Conservation (phyloP, 164 flowering plant species). For the Kingdonia uniflora region DNA sequence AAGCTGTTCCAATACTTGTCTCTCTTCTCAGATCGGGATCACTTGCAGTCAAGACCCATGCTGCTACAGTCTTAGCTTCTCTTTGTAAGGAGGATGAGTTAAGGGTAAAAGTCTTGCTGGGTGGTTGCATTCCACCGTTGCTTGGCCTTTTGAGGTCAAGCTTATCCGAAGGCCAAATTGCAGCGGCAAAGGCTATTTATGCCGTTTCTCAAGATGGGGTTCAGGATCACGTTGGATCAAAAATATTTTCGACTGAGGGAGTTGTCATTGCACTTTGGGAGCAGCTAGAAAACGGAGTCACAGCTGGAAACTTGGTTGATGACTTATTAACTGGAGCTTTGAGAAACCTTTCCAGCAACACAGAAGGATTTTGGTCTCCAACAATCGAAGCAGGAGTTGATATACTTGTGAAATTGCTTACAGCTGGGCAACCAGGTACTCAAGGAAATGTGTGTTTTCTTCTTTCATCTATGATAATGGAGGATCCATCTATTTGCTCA, state of each 20-base stretch:
- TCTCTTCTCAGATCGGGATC: conserved; percentile 92
- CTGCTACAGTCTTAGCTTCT: conserved; percentile 85
- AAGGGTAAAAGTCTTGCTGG: conserved; percentile 88
- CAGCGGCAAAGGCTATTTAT: conserved; percentile 85
- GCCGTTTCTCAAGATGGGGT: conserved; percentile 94
- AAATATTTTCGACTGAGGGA: conserved; percentile 95
- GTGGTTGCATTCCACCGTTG: conserved; percentile 97
- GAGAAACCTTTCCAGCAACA: conserved; percentile 65
- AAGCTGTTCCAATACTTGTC: conserved; percentile 94
- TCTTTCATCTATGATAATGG: conserved; percentile 90
- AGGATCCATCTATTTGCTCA: conserved; percentile 79
- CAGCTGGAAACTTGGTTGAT: conserved; percentile 63
- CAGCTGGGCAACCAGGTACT: conserved; percentile 56
- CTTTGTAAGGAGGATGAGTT: conserved; percentile 93
- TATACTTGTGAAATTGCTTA: conserved; percentile 75
- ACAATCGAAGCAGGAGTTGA: conserved; percentile 85
- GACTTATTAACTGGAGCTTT: conserved; percentile 80
- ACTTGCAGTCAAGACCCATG: conserved; percentile 71
- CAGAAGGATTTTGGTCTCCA: conserved; percentile 80
- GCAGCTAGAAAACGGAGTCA: conserved; percentile 57
- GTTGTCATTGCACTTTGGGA: conserved; percentile 94
- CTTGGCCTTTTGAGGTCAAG: conserved; percentile 84
- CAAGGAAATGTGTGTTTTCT: conserved; percentile 94
- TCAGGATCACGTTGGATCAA: conserved; percentile 89
- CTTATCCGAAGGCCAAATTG: conserved; percentile 75